phyloP scores from a whole-genome alignment of 192 early-diverging fungal species.

The Phlyctochytrium bullatum region DNA sequence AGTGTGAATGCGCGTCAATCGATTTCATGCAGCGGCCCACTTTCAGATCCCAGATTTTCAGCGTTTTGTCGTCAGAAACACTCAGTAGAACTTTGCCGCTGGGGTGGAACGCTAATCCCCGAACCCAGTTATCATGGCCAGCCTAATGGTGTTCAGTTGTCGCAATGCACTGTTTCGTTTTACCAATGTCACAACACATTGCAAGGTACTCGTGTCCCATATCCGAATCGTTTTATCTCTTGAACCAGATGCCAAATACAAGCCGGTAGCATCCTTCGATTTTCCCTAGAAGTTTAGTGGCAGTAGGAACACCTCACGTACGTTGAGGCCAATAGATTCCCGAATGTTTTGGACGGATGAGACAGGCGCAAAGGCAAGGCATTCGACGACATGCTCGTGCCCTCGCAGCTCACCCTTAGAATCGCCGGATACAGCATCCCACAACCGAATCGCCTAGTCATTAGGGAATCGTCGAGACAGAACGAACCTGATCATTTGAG shows the following conservation, averaged over 20 bases:
- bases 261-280: constrained; percentile 52
- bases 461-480: too few species aligned
- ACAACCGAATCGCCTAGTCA: constrained; percentile 73
- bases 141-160: constrained; percentile 36
- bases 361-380: constrained; percentile 78
- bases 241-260: constrained; percentile 78
- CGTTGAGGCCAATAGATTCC: too few species aligned
- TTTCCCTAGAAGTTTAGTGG: too few species aligned
- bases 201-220: constrained; percentile 70
- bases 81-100: constrained; percentile 78
- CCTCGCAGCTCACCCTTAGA: constrained; percentile 77
- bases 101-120: constrained; percentile 80
- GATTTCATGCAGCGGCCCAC: constrained; percentile 79
- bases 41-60: constrained; percentile 86
- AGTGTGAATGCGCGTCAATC: constrained; percentile 83
- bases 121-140: constrained; percentile 94
- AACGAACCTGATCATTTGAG: constrained; percentile 88
- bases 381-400: constrained; percentile 96
- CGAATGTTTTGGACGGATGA: too few species aligned
- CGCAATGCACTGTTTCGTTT: constrained; percentile 7
- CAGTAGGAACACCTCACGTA: too few species aligned
- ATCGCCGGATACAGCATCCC: constrained; percentile 74
- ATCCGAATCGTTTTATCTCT: constrained; percentile 89
- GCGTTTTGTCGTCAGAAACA: constrained; percentile 87
- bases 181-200: constrained; percentile 78